Evolutionary conservation across 345 rosid species (phyloP).

Genomic region (Erodium maritimum): DNA sequence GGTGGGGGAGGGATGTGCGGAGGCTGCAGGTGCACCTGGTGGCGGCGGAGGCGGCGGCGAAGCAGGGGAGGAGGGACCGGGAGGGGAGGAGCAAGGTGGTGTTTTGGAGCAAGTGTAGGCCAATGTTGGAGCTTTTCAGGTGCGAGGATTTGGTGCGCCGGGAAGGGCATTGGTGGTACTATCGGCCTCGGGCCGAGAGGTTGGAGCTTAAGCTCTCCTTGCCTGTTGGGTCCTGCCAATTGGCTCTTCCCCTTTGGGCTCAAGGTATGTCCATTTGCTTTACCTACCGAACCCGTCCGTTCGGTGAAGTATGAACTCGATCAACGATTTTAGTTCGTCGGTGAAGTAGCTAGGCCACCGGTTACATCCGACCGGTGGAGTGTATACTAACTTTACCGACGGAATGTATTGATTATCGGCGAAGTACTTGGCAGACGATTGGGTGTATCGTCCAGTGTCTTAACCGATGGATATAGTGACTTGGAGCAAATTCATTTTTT

Average conservation of each 20-base stretch:
- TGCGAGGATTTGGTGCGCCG: constrained; percentile 64
- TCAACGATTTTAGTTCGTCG: too few relatives aligned
- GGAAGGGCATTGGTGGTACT: constrained; percentile 83
- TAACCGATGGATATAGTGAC: too few relatives aligned
- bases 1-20: constrained; percentile 72
- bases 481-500: too few relatives aligned
- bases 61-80: too few relatives aligned
- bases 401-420: too few relatives aligned
- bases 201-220: constrained; percentile 56
- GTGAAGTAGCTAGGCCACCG: too few relatives aligned
- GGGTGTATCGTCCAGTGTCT: too few relatives aligned
- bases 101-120: constrained; percentile 75
- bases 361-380: too few relatives aligned
- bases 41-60: constrained; percentile 57
- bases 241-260: constrained; percentile 84
- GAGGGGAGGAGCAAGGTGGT: constrained; percentile 57
- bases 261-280: constrained; percentile 48
- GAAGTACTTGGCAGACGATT: too few relatives aligned
- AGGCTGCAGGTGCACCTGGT: constrained; percentile 74
- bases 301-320: too few relatives aligned
- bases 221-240: constrained; percentile 77
- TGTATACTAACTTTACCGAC: too few relatives aligned
- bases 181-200: constrained; percentile 43
- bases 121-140: constrained; percentile 79
- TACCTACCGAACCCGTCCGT: too few relatives aligned